These are phyloP conservation scores for Scedosporium dehoogii DNA, from an alignment of 2,329 filamentous ascomycete genomes.

Conservation along the genomic window DNA sequence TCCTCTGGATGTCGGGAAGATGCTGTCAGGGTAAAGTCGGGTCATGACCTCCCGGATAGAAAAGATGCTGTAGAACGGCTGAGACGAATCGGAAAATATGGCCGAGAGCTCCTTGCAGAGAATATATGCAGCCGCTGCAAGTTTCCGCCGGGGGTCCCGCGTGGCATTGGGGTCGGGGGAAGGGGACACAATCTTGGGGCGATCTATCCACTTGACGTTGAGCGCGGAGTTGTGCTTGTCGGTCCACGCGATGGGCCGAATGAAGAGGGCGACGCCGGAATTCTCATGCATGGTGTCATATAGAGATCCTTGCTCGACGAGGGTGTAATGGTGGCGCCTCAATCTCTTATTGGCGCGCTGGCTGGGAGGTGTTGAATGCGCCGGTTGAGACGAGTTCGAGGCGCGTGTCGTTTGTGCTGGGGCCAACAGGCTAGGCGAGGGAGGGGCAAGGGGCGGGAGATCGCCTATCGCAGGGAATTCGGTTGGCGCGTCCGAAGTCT, in stretches of 20 bases:
- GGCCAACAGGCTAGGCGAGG: background rate
- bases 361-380: background rate
- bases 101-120: conserved; percentile 34
- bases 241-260: conserved; percentile 46
- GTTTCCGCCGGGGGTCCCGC: conserved; percentile 20
- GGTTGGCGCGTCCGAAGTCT: background rate
- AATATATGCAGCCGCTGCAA: conserved; percentile 19
- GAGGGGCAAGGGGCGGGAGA: background rate
- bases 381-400: background rate
- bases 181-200: conserved; percentile 28
- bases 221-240: conserved; percentile 39
- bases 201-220: conserved; percentile 32
- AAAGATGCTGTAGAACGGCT: conserved; percentile 25
- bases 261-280: conserved; percentile 35
- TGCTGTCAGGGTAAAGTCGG: conserved; percentile 30
- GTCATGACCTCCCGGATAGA: conserved; percentile 34
- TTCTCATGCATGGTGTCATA: conserved; percentile 42
- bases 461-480: background rate
- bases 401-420: background rate
- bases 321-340: background rate
- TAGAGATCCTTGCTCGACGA: conserved; percentile 30
- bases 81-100: conserved; percentile 25
- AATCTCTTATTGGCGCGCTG: background rate
- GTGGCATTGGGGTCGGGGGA: conserved; percentile 26
- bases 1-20: conserved; percentile 17